These are phyloP conservation scores for Stygiomarasmius scandens DNA, from an alignment of 1,284 basidiomycete species.

Conservation along the genomic window DNA sequence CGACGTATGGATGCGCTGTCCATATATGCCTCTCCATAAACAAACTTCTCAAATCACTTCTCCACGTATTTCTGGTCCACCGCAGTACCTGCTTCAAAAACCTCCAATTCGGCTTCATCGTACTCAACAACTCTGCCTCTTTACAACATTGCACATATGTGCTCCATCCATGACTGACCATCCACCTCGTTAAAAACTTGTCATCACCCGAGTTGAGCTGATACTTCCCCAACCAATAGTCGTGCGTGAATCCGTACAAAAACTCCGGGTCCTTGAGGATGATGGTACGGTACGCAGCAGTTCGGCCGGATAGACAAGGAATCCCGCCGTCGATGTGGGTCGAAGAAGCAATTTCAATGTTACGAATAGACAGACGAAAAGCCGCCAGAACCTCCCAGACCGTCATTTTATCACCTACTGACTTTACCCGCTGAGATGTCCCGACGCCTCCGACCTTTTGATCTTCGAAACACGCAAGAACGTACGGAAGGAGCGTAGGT, in stretches of 20 bases:
- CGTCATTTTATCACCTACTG: conserved; percentile 77
- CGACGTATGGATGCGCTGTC: conserved; percentile 88
- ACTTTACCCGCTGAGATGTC: conserved; percentile 86
- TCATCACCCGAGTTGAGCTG: conserved; percentile 92
- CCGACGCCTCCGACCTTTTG: conserved; percentile 91
- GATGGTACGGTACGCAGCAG: conserved; percentile 89
- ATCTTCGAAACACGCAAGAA: conserved; percentile 91
- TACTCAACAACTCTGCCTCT: conserved; percentile 87
- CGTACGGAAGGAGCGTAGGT: conserved; percentile 80
- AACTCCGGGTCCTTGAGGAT: conserved; percentile 94
- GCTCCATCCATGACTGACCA: conserved; percentile 92
- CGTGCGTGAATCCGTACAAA: conserved; percentile 89
- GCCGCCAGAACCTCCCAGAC: conserved; percentile 94
- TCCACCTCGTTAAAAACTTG: conserved; percentile 95
- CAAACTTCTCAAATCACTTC: conserved; percentile 83
- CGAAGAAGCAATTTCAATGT: conserved; percentile 87
- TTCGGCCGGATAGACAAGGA: conserved; percentile 89
- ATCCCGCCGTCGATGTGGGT: conserved; percentile 93
- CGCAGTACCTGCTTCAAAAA: conserved; percentile 91
- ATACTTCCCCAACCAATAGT: conserved; percentile 91
- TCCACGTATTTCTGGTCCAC: conserved; percentile 94
- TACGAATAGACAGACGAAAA: conserved; percentile 88
- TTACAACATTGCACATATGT: conserved; percentile 91
- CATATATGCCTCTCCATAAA: conserved; percentile 89
- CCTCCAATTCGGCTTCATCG: conserved; percentile 95